Base-by-base conservation (phyloP, 768 basidiomycete species). In the Candolleomyces eurysporus region DNA sequence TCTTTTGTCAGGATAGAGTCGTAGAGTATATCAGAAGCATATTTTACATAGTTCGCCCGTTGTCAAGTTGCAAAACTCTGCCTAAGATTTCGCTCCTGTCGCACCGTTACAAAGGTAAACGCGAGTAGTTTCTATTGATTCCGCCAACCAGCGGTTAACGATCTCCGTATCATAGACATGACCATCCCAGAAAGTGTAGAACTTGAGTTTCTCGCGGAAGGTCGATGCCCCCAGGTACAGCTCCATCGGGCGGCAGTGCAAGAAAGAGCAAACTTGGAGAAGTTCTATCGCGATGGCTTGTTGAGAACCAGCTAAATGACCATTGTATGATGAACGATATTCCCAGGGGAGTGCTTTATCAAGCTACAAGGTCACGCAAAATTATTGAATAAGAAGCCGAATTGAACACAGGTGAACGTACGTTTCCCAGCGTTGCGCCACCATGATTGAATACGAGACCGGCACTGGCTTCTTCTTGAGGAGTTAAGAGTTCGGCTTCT, bases 141-240 rank as follows among this genome's bases (percentile, higher is more conserved):
- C 83, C 9, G 71, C 66, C 54, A 86, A 60, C 80, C 82, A 85
- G 67, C 83, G 84, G 9, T 57, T 64, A 6, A 83, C 73, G 8
- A 78, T 62, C 1, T 59, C 71, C 5, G 74, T 71, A 2, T 79
- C 74, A 48, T 76, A 84, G 5, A 81, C 79, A 63, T 85, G 82
- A 5, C 66, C 70, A 53, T 86, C 84, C 64, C 73, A 75, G 66
- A 80, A 63, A 58, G 76, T 4, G 74, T 65, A 58, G 21, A 84
- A 49, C 1, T 59, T 59, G 42, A 86, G 60, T 39, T 71, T 68
- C 36, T 75, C 67, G 2, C 63, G 65, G 4, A 65, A 67, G 2
- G 73, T 80, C 3, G 69, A 55, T 14, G 82, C 78, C 2, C 80
- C 78, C 0, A 84, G 73, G 63, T 83, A 84, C 61, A 82, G 68